A percentile compares a stretch with the other conserved stretches of the same genome.
Evolutionary conservation across 75 land plant species (phyloP).

Genomic region (Isoetes taiwanensis): DNA sequence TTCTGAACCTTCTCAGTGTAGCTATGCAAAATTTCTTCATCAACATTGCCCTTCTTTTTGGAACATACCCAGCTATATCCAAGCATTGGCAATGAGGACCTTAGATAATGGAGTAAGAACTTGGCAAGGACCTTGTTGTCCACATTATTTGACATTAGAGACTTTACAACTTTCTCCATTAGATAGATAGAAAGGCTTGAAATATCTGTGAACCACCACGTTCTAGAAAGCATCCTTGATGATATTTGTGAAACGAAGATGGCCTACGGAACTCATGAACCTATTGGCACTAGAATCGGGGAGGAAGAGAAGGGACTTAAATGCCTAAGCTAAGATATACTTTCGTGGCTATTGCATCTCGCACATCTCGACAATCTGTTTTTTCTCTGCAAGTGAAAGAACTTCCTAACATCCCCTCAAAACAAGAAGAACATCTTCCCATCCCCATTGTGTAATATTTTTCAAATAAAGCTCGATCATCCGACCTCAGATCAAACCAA

Average conservation of each 20-base stretch:
- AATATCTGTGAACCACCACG: neutral
- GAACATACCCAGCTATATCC: neutral
- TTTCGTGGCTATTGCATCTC: neutral
- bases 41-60: too few relatives aligned
- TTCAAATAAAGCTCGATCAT: too few relatives aligned
- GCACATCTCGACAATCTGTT: neutral
- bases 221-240: neutral
- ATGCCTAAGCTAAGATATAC: neutral
- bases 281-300: neutral
- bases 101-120: neutral
- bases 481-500: too few relatives aligned
- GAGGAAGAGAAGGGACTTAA: constrained; percentile 3
- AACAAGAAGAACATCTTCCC: neutral
- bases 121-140: neutral
- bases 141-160: neutral
- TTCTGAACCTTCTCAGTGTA: too few relatives aligned
- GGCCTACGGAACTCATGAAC: neutral
- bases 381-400: constrained; percentile 1
- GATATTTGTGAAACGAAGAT: neutral
- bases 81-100: neutral
- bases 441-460: too few relatives aligned
- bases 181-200: neutral
- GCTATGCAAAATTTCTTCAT: too few relatives aligned
- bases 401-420: neutral
- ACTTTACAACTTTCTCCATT: neutral